Conservation (phyloP, 805 yeast species). For the Candida vaughaniae region DNA sequence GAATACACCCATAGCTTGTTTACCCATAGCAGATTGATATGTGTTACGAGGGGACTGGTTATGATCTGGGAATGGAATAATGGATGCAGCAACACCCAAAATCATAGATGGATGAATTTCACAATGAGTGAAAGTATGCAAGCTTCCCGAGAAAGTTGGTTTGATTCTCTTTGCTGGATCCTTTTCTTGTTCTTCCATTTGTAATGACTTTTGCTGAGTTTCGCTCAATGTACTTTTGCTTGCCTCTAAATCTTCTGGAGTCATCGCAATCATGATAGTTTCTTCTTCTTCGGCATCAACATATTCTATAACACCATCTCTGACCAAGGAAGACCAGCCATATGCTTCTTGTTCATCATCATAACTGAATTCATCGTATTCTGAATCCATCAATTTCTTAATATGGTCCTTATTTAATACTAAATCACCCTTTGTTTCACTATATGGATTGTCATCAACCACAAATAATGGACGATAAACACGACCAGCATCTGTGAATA, state of each 20-base stretch:
- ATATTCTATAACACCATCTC: conserved; percentile 89
- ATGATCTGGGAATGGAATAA: conserved; percentile 99
- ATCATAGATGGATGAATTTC: conserved; percentile 99
- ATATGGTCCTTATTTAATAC: conserved; percentile 84
- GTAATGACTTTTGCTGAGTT: conserved; percentile 42
- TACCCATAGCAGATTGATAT: conserved; percentile 99
- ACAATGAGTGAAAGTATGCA: conserved; percentile 93
- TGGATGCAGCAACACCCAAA: conserved; percentile 96
- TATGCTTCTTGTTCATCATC: conserved; percentile 52
- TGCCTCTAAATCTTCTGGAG: conserved; percentile 91
- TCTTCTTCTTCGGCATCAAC: conserved; percentile 99
- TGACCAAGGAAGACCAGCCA: conserved; percentile 83
- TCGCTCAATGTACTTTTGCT: conserved; percentile 43
- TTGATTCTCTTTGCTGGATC: conserved; percentile 88
- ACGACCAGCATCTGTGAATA: conserved; percentile 98
- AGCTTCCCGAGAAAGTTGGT: conserved; percentile 51
- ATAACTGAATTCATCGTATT: conserved; percentile 53
- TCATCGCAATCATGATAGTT: conserved; percentile 97
- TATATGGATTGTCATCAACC: conserved; percentile 80
- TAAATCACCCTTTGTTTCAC: conserved; percentile 71
- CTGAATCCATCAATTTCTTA: conserved; percentile 59
- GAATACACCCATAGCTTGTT: conserved; percentile 99
- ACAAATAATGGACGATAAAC: conserved; percentile 95
- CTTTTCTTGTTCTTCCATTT: conserved; percentile 44
- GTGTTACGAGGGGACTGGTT: conserved; percentile 99